A percentile compares a stretch with the other conserved stretches of the same genome.
phyloP scores from a whole-genome alignment of 345 rosid species.

The Citropsis articulata region DNA sequence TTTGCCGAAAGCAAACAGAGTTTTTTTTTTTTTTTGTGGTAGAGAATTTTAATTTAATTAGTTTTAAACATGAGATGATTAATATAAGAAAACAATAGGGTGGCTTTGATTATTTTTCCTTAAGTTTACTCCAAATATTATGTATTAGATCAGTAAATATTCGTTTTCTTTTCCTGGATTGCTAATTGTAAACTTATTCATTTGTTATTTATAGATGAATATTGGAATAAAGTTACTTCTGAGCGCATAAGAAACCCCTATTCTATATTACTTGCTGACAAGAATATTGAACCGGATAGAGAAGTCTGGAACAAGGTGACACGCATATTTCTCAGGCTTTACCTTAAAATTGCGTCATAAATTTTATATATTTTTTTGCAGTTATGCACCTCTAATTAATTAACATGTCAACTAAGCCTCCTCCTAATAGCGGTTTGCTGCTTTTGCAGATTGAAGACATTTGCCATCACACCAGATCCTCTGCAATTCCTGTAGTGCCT shows the following conservation, averaged over 20 bases:
- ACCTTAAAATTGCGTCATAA: neutral
- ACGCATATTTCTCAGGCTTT: neutral
- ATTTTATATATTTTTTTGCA: neutral
- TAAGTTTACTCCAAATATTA: too few relatives aligned
- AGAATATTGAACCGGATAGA: constrained; percentile 88
- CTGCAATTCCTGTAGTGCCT: constrained; percentile 85
- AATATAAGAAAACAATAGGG: too few relatives aligned
- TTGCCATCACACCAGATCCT: constrained; percentile 67
- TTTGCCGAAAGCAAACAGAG: too few relatives aligned
- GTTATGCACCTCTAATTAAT: neutral
- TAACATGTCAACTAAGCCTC: neutral
- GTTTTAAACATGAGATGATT: too few relatives aligned
- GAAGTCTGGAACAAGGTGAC: constrained; percentile 96
- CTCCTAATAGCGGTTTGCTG: neutral
- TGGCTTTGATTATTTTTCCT: neutral
- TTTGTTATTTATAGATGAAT: constrained; percentile 51
- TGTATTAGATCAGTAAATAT: neutral
- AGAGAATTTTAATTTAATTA: too few relatives aligned
- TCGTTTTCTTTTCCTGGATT: neutral
- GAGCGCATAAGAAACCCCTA: constrained; percentile 65
- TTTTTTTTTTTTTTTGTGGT: too few relatives aligned
- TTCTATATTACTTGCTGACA: constrained; percentile 93
- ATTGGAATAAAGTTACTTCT: constrained; percentile 83
- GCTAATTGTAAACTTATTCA: neutral
- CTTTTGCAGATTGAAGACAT: constrained; percentile 73